A percentile compares a stretch with the other conserved stretches of the same genome.
These are phyloP conservation scores for Volvox africanus DNA, from an alignment of 139 green algal genomes.

Conservation along the genomic window DNA sequence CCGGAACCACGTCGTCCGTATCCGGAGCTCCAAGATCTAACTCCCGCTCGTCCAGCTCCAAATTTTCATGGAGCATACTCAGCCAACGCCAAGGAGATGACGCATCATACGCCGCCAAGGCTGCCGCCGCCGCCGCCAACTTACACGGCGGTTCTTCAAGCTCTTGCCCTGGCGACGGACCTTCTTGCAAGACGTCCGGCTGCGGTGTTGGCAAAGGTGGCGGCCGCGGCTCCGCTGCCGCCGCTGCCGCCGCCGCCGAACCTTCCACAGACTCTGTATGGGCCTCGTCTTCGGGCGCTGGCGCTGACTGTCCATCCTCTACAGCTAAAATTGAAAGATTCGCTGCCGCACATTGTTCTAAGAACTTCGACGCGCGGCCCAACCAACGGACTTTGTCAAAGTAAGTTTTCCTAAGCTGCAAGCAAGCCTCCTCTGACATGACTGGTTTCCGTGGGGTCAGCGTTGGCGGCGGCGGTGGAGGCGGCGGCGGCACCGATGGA, in stretches of 20 bases:
- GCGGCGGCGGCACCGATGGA: neutral
- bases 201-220: no score
- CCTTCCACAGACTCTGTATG: neutral
- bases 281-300: neutral
- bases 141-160: neutral
- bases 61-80: neutral
- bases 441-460: neutral
- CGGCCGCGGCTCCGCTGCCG: no score
- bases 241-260: no score
- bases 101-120: neutral
- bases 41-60: neutral
- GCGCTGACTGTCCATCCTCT: neutral
- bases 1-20: neutral
- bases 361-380: neutral
- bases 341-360: neutral
- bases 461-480: neutral
- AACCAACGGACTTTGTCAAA: neutral
- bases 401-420: neutral
- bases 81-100: neutral
- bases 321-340: neutral
- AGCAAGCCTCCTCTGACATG: neutral
- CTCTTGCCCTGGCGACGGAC: neutral
- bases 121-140: neutral
- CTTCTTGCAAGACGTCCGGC: neutral
- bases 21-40: neutral